phyloP scores from a whole-genome alignment of 2,329 filamentous ascomycete genomes.

The Aspergillus pseudoglaucus region DNA sequence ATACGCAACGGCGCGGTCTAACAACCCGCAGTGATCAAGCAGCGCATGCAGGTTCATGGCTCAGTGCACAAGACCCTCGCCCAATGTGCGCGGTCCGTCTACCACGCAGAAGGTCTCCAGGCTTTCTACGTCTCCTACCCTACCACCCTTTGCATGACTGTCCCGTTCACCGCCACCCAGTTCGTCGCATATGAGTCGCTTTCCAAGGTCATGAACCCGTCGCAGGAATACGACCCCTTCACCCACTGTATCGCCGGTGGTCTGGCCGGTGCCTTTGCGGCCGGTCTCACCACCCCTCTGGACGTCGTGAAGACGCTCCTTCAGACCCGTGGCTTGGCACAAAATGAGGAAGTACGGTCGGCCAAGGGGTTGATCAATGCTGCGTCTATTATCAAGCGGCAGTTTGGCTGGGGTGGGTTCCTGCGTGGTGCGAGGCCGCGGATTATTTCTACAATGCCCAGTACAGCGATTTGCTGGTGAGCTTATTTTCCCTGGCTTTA shows the following conservation, averaged over 20 bases:
- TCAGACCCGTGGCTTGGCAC: constrained; percentile 81
- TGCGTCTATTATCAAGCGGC: constrained; percentile 70
- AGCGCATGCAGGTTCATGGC: constrained; percentile 97
- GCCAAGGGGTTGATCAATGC: constrained; percentile 77
- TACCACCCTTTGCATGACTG: constrained; percentile 96
- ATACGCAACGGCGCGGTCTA: constrained; percentile 1
- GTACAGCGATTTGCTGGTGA: constrained; percentile 98
- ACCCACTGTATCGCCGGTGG: constrained; percentile 92
- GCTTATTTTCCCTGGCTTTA: constrained; percentile 18
- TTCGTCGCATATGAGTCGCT: constrained; percentile 97
- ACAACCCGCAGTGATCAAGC: constrained; percentile 74
- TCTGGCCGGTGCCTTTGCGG: constrained; percentile 85
- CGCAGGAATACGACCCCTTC: constrained; percentile 72
- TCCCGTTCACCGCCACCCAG: constrained; percentile 93
- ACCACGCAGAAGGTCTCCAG: constrained; percentile 75
- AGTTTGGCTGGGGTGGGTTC: constrained; percentile 81
- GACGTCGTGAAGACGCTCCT: constrained; percentile 98
- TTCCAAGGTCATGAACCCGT: constrained; percentile 86
- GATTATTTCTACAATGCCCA: constrained; percentile 94
- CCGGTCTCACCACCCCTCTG: constrained; percentile 88
- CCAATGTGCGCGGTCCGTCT: constrained; percentile 83
- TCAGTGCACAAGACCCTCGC: constrained; percentile 83
- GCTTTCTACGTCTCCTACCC: constrained; percentile 99
- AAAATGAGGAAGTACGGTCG: constrained; percentile 73
- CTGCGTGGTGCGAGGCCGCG: constrained; percentile 88